A percentile compares a stretch with the other conserved stretches of the same genome.
These are phyloP conservation scores for Clavispora fructus DNA, from an alignment of 805 yeast genomes.

Conservation along the genomic window DNA sequence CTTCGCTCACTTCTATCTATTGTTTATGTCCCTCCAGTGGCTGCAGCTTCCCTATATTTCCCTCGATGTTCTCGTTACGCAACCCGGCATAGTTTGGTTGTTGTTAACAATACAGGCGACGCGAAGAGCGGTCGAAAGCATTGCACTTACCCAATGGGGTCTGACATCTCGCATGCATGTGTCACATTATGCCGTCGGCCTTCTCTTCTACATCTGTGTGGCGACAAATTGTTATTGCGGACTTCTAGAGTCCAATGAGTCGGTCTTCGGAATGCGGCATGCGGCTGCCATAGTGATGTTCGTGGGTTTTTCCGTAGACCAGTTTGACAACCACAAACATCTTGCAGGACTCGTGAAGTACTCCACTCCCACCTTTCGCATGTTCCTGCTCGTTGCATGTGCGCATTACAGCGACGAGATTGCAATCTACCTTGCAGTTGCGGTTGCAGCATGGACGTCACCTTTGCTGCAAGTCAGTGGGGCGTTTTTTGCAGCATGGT, in stretches of 20 bases:
- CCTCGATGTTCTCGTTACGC: neutral
- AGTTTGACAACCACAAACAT: slow-evolving; percentile 45
- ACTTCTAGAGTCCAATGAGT: neutral
- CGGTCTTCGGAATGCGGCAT: neutral
- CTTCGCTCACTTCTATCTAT: slow-evolving; percentile 59
- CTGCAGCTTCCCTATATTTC: slow-evolving; percentile 9
- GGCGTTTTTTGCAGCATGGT: slow-evolving; percentile 20
- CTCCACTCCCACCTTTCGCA: slow-evolving; percentile 46
- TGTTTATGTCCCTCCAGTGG: slow-evolving; percentile 32
- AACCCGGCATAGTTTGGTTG: slow-evolving; percentile 13
- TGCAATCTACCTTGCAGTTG: slow-evolving; percentile 43
- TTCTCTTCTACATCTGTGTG: slow-evolving; percentile 51
- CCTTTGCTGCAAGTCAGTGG: neutral
- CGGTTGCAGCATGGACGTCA: slow-evolving; percentile 4
- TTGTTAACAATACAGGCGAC: slow-evolving; percentile 43
- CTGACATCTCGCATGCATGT: slow-evolving; percentile 52
- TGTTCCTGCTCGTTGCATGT: slow-evolving; percentile 48
- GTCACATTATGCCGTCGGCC: slow-evolving; percentile 62
- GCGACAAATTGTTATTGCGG: slow-evolving; percentile 31
- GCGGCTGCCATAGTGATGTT: neutral
- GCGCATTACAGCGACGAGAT: slow-evolving; percentile 73
- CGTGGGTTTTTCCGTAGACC: slow-evolving; percentile 47
- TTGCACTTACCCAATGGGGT: slow-evolving; percentile 43
- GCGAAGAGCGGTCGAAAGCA: slow-evolving; percentile 54
- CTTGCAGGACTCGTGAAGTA: slow-evolving; percentile 50